Evolutionary conservation across 2,329 filamentous ascomycete species (phyloP), one percentile per base, ranked within the genome.

Genomic region (Verticillium longisporum): DNA sequence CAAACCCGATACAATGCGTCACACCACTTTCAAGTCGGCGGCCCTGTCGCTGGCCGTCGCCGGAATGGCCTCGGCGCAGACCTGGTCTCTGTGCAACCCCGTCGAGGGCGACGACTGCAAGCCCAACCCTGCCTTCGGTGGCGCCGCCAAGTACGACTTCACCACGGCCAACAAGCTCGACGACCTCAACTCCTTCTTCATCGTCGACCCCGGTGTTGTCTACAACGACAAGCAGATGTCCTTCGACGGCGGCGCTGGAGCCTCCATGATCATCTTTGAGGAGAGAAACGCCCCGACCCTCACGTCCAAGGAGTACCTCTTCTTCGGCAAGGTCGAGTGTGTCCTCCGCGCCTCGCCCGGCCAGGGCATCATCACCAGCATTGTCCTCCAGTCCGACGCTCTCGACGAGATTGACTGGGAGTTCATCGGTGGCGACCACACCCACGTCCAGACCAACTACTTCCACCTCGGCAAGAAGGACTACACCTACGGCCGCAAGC

Each of bases 401-500:
- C 73, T 81, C 1, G 81, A 84, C 65, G 82, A 84, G 72, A 77
- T 83, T 60, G 81, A 84, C 68, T 83, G 78, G 77, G 74, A 76
- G 62, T 77, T 73, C 69, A 64, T 75, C 10, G 74, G 74, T 36
- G 66, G 65, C 15, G 63, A 66, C 61, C 66, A 68, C 61, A 64
- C 50, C 15, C 69, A 73, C 10, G 77, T 78, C 6, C 71, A 83
- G 64, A 81, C 75, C 63, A 83, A 83, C 72, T 83, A 81, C 68
- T 84, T 79, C 65, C 80, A 80, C 65, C 83, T 83, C 71, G 81
- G 81, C 34, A 69, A 85, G 70, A 84, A 83, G 53, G 77, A 85
- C 63, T 81, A 79, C 56, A 76, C 75, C 41, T 82, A 79, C 68
- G 78, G 82, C 66, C 76, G 79, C 56, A 82, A 74, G 50, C 77